These are phyloP conservation scores for Arabidopsis hybrid DNA, from an alignment of 441 rosid genomes.

Conservation along the genomic window DNA sequence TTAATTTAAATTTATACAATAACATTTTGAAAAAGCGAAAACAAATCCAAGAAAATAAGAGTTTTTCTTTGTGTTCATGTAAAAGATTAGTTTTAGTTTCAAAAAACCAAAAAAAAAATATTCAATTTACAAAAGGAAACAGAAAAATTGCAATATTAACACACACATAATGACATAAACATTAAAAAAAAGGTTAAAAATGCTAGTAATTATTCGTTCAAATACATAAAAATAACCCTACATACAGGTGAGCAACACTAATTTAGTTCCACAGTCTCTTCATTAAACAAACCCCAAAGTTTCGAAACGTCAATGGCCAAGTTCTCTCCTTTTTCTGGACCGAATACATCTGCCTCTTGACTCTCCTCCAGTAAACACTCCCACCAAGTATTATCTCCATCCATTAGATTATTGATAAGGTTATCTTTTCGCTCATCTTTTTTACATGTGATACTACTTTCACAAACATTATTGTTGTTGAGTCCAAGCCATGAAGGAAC, in stretches of 20 bases:
- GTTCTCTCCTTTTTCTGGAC: not conserved
- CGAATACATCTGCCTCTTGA: not conserved
- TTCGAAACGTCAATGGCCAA: conserved; percentile 20
- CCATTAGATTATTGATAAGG: not conserved
- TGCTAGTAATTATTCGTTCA: no score
- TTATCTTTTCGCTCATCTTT: conserved; percentile 16
- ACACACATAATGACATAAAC: no score
- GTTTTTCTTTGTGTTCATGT: no score
- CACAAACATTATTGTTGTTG: not conserved
- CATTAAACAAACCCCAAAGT: conserved; percentile 31
- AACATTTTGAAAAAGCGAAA: no score
- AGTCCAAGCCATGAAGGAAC: conserved; percentile 19
- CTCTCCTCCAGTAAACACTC: not conserved
- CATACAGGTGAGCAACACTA: not conserved
- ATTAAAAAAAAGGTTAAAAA: no score
- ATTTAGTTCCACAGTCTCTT: conserved; percentile 24
- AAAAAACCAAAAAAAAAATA: no score
- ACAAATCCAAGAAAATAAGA: no score
- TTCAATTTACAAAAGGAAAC: no score
- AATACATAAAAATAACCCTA: no score
- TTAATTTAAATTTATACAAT: no score
- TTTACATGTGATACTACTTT: conserved; percentile 13
- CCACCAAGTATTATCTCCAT: conserved; percentile 42
- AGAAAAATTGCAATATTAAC: no score
- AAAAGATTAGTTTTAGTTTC: no score